These are phyloP conservation scores for Talaromyces sp. DNA, from an alignment of 2,329 filamentous ascomycete species.

Conservation along the genomic window DNA sequence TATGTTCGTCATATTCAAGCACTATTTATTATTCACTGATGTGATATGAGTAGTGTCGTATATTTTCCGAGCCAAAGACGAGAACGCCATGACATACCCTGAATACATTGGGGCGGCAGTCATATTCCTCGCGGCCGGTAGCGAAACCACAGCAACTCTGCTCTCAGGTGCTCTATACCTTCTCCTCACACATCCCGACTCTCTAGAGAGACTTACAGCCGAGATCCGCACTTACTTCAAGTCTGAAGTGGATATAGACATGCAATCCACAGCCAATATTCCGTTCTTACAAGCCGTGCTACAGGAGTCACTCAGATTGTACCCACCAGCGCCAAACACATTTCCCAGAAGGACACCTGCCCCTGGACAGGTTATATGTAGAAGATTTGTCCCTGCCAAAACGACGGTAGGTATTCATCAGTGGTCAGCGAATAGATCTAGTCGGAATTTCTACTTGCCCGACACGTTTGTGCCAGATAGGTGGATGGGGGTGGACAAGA, in stretches of 20 bases:
- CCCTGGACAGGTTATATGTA: neutral
- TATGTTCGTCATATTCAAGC: neutral
- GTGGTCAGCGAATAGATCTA: neutral
- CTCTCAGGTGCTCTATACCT: neutral
- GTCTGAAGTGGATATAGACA: neutral
- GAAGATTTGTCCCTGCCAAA: neutral
- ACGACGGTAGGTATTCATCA: neutral
- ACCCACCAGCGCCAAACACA: neutral
- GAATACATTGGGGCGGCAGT: neutral
- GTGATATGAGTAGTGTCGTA: neutral
- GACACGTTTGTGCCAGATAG: neutral
- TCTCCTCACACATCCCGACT: neutral
- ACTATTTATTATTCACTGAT: neutral
- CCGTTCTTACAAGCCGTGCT: neutral
- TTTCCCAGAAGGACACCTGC: neutral
- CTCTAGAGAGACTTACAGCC: neutral
- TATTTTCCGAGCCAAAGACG: neutral
- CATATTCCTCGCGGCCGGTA: neutral
- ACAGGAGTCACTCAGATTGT: neutral
- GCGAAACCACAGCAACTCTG: neutral
- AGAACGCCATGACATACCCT: neutral
- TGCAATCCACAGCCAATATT: neutral
- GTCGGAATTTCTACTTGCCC: neutral
- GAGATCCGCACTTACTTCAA: neutral
- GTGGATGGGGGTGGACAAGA: slow-evolving; percentile 17